A percentile compares a stretch with the other conserved stretches of the same genome.
phyloP scores from a whole-genome alignment of 192 early-diverging fungal species.

The Coemansia sp. region DNA sequence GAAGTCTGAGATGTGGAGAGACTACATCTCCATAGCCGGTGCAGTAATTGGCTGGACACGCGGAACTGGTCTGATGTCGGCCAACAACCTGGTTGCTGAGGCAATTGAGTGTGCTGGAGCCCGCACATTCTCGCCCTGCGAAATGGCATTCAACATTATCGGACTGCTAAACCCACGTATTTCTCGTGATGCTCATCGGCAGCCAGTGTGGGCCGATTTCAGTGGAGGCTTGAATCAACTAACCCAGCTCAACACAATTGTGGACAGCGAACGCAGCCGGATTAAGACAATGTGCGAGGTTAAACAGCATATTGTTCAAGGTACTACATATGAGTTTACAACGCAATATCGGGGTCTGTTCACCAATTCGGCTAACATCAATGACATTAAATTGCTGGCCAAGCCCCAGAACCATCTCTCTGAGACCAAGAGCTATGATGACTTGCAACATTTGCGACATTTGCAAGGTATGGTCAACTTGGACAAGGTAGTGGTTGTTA shows the following conservation, averaged over 20 bases:
- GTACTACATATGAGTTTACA: neutral
- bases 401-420: conserved; percentile 88
- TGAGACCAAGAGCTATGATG: conserved; percentile 60
- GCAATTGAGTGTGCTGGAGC: conserved; percentile 80
- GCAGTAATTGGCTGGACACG: conserved; percentile 95
- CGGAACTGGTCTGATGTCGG: conserved; percentile 90
- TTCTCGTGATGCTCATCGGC: conserved; percentile 61
- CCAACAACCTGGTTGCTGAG: conserved; percentile 81
- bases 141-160: conserved; percentile 96
- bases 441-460: conserved; percentile 64
- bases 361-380: neutral
- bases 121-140: conserved; percentile 84
- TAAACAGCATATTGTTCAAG: neutral
- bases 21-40: conserved; percentile 82
- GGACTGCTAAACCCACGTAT: conserved; percentile 78
- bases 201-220: conserved; percentile 87
- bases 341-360: neutral
- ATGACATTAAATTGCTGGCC: conserved; percentile 76
- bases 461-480: conserved; percentile 81
- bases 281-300: neutral
- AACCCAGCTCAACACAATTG: neutral
- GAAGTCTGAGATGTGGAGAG: conserved; percentile 85
- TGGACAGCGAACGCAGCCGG: neutral
- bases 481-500: conserved; percentile 88
- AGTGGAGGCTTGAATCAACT: conserved; percentile 77